Conservation (phyloP, 179 eudicot genomes). For the Gypsophila paniculata region DNA sequence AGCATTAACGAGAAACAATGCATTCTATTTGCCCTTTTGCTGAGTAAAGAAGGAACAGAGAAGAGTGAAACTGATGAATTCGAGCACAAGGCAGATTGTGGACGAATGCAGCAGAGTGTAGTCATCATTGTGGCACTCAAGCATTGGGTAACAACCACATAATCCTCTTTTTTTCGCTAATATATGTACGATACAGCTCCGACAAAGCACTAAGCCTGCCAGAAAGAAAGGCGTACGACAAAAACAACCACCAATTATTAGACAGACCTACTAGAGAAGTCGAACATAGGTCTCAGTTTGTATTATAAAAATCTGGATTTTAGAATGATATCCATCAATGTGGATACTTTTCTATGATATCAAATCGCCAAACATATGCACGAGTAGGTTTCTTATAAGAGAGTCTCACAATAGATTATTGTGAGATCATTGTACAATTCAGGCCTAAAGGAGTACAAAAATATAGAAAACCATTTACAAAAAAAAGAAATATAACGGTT, state of each 20-base stretch:
- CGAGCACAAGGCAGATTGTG: slow-evolving; percentile 15
- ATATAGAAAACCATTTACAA: no score
- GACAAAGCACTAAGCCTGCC: slow-evolving; percentile 8
- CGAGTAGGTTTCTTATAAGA: no score
- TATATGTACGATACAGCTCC: background rate
- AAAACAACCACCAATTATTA: background rate
- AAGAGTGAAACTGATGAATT: slow-evolving; percentile 15
- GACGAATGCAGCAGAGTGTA: slow-evolving; percentile 22
- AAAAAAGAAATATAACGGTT: no score
- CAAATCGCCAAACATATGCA: no score
- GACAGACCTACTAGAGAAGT: background rate
- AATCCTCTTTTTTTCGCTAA: slow-evolving; percentile 4
- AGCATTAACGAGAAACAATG: slow-evolving; percentile 23
- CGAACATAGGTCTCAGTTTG: background rate
- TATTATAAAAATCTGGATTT: background rate
- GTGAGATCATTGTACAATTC: no score
- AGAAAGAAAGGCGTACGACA: background rate
- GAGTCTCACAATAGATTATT: no score
- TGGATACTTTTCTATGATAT: no score
- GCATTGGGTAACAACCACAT: slow-evolving; percentile 15
- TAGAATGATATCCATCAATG: background rate
- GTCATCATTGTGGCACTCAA: slow-evolving; percentile 25
- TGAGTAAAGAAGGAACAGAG: slow-evolving; percentile 13
- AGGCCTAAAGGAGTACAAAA: no score
- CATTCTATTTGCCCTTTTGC: slow-evolving; percentile 13